Evolutionary conservation across 169 alveolate species (phyloP).

Genomic region (Plasmodium malariae): DNA sequence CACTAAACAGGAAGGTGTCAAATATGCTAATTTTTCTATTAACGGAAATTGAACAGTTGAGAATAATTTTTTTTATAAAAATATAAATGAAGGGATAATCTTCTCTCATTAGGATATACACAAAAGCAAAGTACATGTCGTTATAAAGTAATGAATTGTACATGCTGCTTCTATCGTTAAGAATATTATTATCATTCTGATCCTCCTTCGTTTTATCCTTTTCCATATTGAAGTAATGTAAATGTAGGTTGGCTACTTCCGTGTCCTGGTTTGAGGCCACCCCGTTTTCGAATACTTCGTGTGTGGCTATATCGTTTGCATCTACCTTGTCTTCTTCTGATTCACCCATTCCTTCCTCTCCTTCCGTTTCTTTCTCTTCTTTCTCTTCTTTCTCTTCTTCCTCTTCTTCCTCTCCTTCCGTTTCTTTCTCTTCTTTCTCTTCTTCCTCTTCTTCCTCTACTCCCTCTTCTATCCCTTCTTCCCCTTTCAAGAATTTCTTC

Average conservation of each 20-base stretch:
- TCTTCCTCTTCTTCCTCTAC: neutral
- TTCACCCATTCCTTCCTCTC: neutral
- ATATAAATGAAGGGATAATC: constrained; percentile 19
- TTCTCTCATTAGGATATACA: constrained; percentile 2
- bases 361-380: neutral
- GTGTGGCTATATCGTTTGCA: too few species aligned
- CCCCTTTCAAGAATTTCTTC: neutral
- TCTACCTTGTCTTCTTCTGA: neutral
- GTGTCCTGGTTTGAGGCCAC: too few species aligned
- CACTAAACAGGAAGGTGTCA: constrained; percentile 12
- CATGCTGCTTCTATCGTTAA: neutral
- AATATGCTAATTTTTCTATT: constrained; percentile 21
- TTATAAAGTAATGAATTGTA: constrained; percentile 11
- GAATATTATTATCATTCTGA: neutral
- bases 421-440: neutral
- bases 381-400: neutral
- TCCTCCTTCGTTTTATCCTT: neutral
- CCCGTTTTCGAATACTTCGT: too few species aligned
- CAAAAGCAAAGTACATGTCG: constrained; percentile 28
- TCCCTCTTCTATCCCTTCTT: neutral
- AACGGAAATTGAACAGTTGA: constrained; percentile 1
- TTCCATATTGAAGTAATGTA: neutral
- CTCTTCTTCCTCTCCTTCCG: neutral
- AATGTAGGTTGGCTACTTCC: neutral
- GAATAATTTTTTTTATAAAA: constrained; percentile 25